Conservation (phyloP, 139 green algal genomes). For the Picochlorum sp. region DNA sequence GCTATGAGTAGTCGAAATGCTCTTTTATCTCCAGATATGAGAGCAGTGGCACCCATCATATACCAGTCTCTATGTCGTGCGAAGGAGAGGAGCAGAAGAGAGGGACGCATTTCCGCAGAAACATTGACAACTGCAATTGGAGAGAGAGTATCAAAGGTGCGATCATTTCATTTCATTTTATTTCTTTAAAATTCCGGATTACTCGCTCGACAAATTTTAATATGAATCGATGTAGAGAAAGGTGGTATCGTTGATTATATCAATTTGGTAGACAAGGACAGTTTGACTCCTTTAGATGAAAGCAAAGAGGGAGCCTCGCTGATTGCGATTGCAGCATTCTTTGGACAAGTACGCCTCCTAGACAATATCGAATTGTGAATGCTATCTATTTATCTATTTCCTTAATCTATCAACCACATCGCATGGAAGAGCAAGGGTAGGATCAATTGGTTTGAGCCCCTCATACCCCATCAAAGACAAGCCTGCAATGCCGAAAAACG, state of each 20-base stretch:
- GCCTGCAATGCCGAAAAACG: slow-evolving; percentile 95
- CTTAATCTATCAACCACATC: slow-evolving; percentile 41
- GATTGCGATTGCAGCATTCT: slow-evolving; percentile 73
- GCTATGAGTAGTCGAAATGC: slow-evolving; percentile 94
- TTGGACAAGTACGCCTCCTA: slow-evolving; percentile 82
- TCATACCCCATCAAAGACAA: slow-evolving; percentile 75
- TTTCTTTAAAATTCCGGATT: background rate
- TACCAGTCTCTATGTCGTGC: slow-evolving; percentile 26
- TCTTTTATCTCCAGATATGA: slow-evolving; percentile 54
- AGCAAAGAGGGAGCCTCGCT: slow-evolving; percentile 31
- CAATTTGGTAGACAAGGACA: slow-evolving; percentile 54
- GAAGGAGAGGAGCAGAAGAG: background rate
- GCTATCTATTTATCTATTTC: slow-evolving; percentile 4
- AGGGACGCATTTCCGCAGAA: background rate
- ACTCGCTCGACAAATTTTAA: background rate
- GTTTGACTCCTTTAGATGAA: slow-evolving; percentile 41
- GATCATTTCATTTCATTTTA: background rate
- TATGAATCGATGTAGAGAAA: slow-evolving; percentile 23
- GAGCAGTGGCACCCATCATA: slow-evolving; percentile 53
- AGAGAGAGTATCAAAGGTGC: background rate
- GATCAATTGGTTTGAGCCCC: slow-evolving; percentile 69
- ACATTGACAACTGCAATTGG: background rate
- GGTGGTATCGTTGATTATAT: slow-evolving; percentile 84
- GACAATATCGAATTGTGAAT: slow-evolving; percentile 77
- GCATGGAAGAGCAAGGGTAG: slow-evolving; percentile 76